Evolutionary conservation across 1,139 yeast genomes (phyloP).

Genomic region (Lodderomyces metapsilosis): DNA sequence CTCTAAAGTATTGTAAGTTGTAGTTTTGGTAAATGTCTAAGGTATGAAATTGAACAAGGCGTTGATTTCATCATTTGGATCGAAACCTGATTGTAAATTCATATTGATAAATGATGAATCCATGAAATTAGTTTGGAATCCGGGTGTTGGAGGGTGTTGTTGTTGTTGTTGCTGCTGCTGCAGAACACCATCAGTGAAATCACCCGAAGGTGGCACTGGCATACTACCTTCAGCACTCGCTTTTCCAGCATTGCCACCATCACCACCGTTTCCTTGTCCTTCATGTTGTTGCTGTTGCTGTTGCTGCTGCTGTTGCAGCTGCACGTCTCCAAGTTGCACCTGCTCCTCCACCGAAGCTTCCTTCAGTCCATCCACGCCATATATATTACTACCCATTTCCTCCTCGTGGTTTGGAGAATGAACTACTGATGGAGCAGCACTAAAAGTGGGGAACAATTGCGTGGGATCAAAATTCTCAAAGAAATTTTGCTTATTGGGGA

Average conservation of each 20-base stretch:
- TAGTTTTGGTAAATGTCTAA: constrained; percentile 5
- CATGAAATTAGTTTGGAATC: constrained; percentile 42
- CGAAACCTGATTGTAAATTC: constrained; percentile 45
- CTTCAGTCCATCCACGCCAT: constrained; percentile 8
- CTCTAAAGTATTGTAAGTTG: too few relatives aligned
- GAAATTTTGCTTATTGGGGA: constrained; percentile 41
- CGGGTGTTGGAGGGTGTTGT: constrained; percentile 27
- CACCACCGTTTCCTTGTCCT: background rate
- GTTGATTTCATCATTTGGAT: constrained; percentile 35
- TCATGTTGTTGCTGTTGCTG: constrained; percentile 1
- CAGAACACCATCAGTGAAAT: background rate
- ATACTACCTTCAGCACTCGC: background rate
- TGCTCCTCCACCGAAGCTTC: constrained; percentile 4
- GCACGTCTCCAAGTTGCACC: too few relatives aligned
- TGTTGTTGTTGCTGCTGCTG: constrained; percentile 1
- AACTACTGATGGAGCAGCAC: constrained; percentile 39
- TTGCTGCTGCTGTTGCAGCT: constrained; percentile 4
- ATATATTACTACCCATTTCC: constrained; percentile 18
- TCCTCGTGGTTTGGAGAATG: constrained; percentile 29
- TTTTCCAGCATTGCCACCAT: background rate
- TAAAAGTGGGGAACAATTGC: constrained; percentile 45
- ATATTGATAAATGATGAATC: constrained; percentile 45
- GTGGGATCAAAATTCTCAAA: constrained; percentile 50
- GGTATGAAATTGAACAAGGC: constrained; percentile 29
- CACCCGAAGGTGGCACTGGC: background rate